Conservation (phyloP, 1,284 basidiomycete genomes). For the Irpex sp. region DNA sequence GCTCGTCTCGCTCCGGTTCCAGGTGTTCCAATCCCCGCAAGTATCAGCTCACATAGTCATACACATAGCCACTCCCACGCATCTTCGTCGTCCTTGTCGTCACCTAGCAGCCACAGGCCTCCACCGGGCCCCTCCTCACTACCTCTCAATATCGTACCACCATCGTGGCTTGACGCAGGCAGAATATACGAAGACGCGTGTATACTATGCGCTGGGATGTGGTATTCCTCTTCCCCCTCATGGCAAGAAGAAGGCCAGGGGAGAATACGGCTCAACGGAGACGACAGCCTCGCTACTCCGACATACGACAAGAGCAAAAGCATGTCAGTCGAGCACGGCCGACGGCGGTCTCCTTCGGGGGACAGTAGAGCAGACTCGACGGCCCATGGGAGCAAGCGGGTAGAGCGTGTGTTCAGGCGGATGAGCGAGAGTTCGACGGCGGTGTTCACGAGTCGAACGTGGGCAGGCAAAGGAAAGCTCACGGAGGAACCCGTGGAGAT, state of each 20-base stretch:
- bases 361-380: background rate
- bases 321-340: background rate
- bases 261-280: slow-evolving; percentile 53
- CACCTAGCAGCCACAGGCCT: slow-evolving; percentile 6
- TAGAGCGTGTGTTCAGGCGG: slow-evolving; percentile 7
- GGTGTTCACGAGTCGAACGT: background rate
- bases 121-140: slow-evolving; percentile 33
- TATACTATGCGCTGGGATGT: slow-evolving; percentile 71
- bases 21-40: slow-evolving; percentile 5
- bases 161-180: slow-evolving; percentile 51
- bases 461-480: background rate
- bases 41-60: background rate
- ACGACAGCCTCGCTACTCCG: slow-evolving; percentile 43
- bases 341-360: background rate
- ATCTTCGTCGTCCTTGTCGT: background rate
- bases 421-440: background rate
- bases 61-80: slow-evolving; percentile 4
- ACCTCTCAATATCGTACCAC: slow-evolving; percentile 39
- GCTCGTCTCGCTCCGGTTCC: slow-evolving; percentile 51
- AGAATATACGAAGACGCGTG: slow-evolving; percentile 79
- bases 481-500: background rate
- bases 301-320: background rate
- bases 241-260: slow-evolving; percentile 45
- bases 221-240: slow-evolving; percentile 35
- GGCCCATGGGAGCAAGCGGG: background rate